phyloP scores from a whole-genome alignment of 345 rosid genomes.

The Euclidium syriacum region DNA sequence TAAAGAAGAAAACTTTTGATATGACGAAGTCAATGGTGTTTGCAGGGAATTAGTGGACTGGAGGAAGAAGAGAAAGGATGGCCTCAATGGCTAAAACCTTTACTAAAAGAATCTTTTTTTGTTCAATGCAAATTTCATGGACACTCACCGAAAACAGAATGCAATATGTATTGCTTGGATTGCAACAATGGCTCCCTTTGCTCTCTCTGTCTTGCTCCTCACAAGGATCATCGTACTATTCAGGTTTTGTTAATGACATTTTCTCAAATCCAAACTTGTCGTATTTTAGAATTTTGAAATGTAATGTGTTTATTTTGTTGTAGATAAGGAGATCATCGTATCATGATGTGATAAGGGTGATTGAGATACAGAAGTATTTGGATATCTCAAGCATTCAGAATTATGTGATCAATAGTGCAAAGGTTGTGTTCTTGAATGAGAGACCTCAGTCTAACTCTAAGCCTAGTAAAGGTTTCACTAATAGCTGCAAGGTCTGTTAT shows the following conservation, averaged over 20 bases:
- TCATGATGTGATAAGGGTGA: constrained; percentile 88
- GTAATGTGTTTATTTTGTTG: background rate
- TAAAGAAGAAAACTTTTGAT: constrained; percentile 11
- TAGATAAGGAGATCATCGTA: constrained; percentile 96
- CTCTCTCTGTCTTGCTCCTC: constrained; percentile 57
- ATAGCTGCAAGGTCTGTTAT: constrained; percentile 75
- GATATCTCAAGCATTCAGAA: constrained; percentile 82
- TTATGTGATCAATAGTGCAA: constrained; percentile 88
- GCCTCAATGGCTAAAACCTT: constrained; percentile 84
- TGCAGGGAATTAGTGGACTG: constrained; percentile 45
- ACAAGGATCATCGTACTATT: constrained; percentile 68
- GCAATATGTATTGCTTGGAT: constrained; percentile 96
- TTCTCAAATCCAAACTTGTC: background rate
- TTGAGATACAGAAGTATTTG: constrained; percentile 75
- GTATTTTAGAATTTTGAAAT: background rate
- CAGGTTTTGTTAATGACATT: constrained; percentile 58
- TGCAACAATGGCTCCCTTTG: constrained; percentile 74
- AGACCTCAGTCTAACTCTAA: constrained; percentile 87
- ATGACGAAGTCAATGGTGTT: constrained; percentile 5
- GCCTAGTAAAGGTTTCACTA: constrained; percentile 87
- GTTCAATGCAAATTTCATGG: constrained; percentile 74
- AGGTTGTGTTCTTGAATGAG: constrained; percentile 85
- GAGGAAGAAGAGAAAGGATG: constrained; percentile 57
- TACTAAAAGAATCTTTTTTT: constrained; percentile 63
- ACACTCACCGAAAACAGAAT: constrained; percentile 83